Evolutionary conservation across 2,329 filamentous ascomycete species (phyloP), one percentile per base, ranked within the genome.

Genomic region (Arthrinium phaeospermum): DNA sequence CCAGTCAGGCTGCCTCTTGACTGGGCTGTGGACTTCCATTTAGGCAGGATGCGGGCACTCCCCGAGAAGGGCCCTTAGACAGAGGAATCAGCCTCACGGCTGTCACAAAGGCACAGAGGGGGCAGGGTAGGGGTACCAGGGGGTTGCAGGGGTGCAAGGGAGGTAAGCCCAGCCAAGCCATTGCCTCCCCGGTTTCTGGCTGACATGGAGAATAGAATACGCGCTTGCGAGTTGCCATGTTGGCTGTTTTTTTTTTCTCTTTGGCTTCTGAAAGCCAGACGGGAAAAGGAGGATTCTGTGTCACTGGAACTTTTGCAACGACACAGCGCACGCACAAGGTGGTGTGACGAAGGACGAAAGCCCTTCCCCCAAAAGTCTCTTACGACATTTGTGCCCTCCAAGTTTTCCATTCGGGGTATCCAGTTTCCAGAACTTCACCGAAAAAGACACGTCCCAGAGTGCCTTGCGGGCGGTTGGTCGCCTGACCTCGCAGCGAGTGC

Each of bases 341-440:
- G 57, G 57, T 64, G 57, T 64, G 57, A 64, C 57, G 57, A 22
- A 24, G 57, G 57, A 64, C 57, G 57, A 41, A 64, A 37, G 19
- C 22, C 19, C n/a, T 64, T 41, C 57, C 13, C 57, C 13, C 57
- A 34, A 64, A 64, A 41, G 57, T 64, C 57, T 64, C 57, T 64
- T 64, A 64, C 57, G 57, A 64, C 57, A 64, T 64, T 64, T 41
- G 57, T 64, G 34, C 57, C 57, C 57, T 64, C 57, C 57, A 64
- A 64, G 34, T 64, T 64, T 64, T 64, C 34, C 57, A 22, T 41
- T 64, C 41, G 57, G 57, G 34, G 57, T n/a, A 64, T n/a, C 34
- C 57, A 64, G 57, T 24, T 41, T n/a, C 57, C 57, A 64, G 57
- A 64, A 37, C 34, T 64, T 64, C 57, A 64, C 57, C 57, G 57